These are phyloP conservation scores for Uncinocarpus reesii DNA, from an alignment of 2,329 filamentous ascomycete genomes.

Conservation along the genomic window DNA sequence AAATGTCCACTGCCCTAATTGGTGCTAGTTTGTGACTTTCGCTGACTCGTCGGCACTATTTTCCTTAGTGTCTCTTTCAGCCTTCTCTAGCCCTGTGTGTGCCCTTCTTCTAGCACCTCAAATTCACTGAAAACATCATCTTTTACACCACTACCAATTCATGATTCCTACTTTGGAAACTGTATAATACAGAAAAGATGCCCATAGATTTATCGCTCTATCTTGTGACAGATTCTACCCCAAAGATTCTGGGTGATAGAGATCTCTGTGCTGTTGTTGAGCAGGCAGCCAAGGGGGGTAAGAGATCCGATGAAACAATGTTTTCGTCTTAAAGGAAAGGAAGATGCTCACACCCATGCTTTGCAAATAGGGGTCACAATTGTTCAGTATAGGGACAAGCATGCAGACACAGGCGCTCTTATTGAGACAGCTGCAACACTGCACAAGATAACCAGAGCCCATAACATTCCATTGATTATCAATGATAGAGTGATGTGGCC, in stretches of 20 bases:
- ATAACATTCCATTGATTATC: constrained; percentile 71
- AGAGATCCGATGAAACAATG: background rate
- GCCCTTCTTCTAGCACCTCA: background rate
- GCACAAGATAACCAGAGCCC: constrained; percentile 57
- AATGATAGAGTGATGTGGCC: constrained; percentile 91
- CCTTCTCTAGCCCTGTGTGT: background rate
- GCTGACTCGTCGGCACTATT: background rate
- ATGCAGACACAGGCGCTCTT: constrained; percentile 59
- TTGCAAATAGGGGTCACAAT: constrained; percentile 54
- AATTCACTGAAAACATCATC: background rate
- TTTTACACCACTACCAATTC: background rate
- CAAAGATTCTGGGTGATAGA: constrained; percentile 62
- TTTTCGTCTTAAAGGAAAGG: background rate
- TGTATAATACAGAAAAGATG: constrained; percentile 19
- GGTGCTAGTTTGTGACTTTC: background rate
- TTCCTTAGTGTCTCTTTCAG: background rate
- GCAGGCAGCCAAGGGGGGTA: constrained; percentile 62
- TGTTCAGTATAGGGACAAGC: constrained; percentile 88
- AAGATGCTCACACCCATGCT: background rate
- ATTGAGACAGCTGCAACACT: constrained; percentile 61
- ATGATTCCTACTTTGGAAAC: background rate
- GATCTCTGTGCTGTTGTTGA: constrained; percentile 65
- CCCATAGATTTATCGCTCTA: constrained; percentile 68
- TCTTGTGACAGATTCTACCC: constrained; percentile 87
- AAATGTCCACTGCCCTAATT: background rate